Evolutionary conservation across 495 filamentous ascomycete genomes (phyloP), one percentile per base, ranked within the genome.

Genomic region (Saxispiralis lemnorum): DNA sequence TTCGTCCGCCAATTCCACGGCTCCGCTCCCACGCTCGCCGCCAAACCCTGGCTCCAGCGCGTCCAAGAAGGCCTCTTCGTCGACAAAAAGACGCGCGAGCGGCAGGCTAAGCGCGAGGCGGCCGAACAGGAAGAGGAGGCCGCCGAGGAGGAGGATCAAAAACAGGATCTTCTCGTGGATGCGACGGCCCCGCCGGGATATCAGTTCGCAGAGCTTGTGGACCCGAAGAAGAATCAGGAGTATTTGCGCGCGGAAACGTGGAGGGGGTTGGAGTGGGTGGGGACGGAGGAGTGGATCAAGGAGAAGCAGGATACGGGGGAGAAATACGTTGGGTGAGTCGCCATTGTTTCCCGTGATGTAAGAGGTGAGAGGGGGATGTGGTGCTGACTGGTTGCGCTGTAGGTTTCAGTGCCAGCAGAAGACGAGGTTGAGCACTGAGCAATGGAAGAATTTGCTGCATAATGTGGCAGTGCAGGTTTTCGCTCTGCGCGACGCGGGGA

Each of bases 211-310:
- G 46, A 36, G 2, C 7, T 49, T 2, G 41, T 49, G 15, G 46
- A 46, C 7, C 30, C 45, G 12, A 34, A 12, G 7, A 7, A 35
- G 1, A 46, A 39, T 18, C 32, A 46, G 24, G 41, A 55, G 3
- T 86, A 86, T 55, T 52, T 59, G 38, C 70, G 70, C 19, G 78
- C 81, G 39, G 59, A 62, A 28, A 67, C 61, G 6, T 73, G 67
- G 57, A 63, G 73, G 7, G 74, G 67, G 0, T 60, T 88, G 40
- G 61, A 72, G 41, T 59, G 59, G 24, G 63, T 85, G 15, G 80
- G 65, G 6, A 52, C 52, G 20, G 63, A 59, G 28, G 49, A 58
- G 28, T 78, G 68, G 69, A 70, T 65, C 62, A 59, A 65, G 36
- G 35, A 60, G 15, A 54, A 54, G 24, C 54, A 55, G 33, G 63